Percentiles rank a stretch among this genome's conserved stretches.
These are phyloP conservation scores for Ampelomyces quisqualis DNA, from an alignment of 2,329 filamentous ascomycete genomes.

Conservation along the genomic window DNA sequence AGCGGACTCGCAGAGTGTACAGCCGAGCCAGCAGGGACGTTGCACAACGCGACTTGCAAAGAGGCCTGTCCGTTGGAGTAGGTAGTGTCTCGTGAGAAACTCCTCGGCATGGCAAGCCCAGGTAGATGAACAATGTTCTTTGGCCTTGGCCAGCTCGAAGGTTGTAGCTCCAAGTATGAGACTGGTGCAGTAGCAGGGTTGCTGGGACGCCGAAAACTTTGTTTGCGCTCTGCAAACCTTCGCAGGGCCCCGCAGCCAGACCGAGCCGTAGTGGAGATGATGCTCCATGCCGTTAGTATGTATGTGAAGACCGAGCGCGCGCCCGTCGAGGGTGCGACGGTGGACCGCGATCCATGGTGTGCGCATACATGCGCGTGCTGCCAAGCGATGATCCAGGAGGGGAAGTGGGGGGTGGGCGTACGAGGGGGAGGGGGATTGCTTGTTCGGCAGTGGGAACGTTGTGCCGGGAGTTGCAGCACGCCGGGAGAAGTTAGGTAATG, in stretches of 20 bases:
- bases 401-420: no score
- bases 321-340: slow-evolving; percentile 10
- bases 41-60: slow-evolving; percentile 33
- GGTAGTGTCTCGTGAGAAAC: no score
- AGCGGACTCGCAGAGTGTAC: slow-evolving; percentile 23
- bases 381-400: no score
- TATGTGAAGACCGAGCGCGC: slow-evolving; percentile 10
- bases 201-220: slow-evolving; percentile 41
- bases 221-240: slow-evolving; percentile 38
- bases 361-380: slow-evolving; percentile 11
- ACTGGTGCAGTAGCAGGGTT: slow-evolving; percentile 43
- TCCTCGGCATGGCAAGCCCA: slow-evolving; percentile 17
- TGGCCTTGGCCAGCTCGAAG: slow-evolving; percentile 30
- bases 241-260: slow-evolving; percentile 22
- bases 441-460: slow-evolving; percentile 17
- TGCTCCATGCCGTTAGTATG: slow-evolving; percentile 17
- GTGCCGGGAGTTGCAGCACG: slow-evolving; percentile 15
- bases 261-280: slow-evolving; percentile 26
- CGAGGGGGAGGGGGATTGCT: slow-evolving; percentile 1
- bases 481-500: no score
- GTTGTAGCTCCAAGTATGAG: slow-evolving; percentile 38
- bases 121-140: slow-evolving; percentile 34
- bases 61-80: slow-evolving; percentile 29
- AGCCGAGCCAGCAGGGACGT: slow-evolving; percentile 33
- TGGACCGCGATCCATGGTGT: slow-evolving; percentile 5